Evolutionary conservation across 1,284 basidiomycete species (phyloP), one percentile per base, ranked within the genome.

Genomic region (Puccinia hordei): DNA sequence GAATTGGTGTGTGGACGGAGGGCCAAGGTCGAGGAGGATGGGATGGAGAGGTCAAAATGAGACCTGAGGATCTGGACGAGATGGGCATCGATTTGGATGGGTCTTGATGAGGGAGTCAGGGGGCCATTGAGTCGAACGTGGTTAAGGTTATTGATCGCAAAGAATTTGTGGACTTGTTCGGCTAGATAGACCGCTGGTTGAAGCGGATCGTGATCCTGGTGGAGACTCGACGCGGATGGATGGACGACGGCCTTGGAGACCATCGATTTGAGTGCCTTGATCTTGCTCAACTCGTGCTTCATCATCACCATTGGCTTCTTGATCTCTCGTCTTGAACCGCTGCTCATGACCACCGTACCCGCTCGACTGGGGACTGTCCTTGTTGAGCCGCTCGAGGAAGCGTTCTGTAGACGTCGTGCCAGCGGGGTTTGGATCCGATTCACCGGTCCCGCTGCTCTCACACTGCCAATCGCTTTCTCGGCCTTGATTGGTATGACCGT

Each of bases 261-360:
- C 30, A 51, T 53, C 9, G 49, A n/a, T 30, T 72, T 53, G 35
- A 46, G 68, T 17, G 68, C 41, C 27, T 33, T 49, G 33, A 72
- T 51, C 49, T 53, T 51, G 33, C 44, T 72, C 33, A 72, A 15
- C 44, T 72, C 69, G 49, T 72, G 59, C 59, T 63, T 72, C 69
- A 72, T 72, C 49, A 35, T 72, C 44, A 72, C 49, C 69, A 72
- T 72, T 27, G 69, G 69, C 33, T 72, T 72, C 33, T 72, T 72
- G 33, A 72, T 51, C 46, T 72, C 69, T 19, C 59, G 33, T 12
- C 51, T 49, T 3, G n/a, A n/a, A n/a, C 51, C 46, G 30, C 17
- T 46, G 49, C 9, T 19, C n/a, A 49, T 33, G 38, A 10, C 66
- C n/a, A 33, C 46, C 59, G 33, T 35, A 2, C 17, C 33, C 3